Conservation (phyloP, 129 eudicot species). For the Centaurea solstitialis region DNA sequence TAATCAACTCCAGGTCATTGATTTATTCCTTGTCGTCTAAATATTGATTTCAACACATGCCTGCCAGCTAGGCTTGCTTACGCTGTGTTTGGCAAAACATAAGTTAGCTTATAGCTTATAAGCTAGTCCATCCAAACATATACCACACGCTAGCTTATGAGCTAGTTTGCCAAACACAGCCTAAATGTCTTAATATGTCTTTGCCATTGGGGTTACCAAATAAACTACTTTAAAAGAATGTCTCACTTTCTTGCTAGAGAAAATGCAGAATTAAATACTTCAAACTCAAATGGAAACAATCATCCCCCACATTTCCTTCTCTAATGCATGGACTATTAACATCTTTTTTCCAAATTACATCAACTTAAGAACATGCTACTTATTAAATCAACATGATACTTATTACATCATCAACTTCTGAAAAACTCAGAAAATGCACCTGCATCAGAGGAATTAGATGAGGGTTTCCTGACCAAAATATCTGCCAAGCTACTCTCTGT, state of each 20-base stretch:
- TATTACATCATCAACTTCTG: too few species aligned
- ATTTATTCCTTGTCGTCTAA: too few species aligned
- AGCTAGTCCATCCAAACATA: too few species aligned
- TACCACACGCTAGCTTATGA: too few species aligned
- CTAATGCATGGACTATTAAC: not conserved
- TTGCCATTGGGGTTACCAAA: not conserved
- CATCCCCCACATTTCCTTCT: not conserved
- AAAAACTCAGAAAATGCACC: conserved; percentile 42
- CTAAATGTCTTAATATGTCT: too few species aligned
- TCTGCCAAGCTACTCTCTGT: conserved; percentile 67
- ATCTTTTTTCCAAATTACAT: not conserved
- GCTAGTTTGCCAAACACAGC: too few species aligned
- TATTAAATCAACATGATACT: not conserved
- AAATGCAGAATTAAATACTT: not conserved
- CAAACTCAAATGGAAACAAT: not conserved
- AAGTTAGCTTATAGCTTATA: too few species aligned
- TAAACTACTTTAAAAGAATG: not conserved
- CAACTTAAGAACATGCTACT: not conserved
- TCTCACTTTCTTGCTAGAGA: too few species aligned
- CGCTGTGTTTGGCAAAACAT: too few species aligned
- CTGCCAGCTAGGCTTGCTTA: too few species aligned
- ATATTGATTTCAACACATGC: too few species aligned
- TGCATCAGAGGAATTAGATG: conserved; percentile 35
- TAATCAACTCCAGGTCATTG: too few species aligned
- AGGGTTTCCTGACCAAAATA: conserved; percentile 59